Conservation (phyloP, 2,329 filamentous ascomycete genomes). For the Ophiostoma himal-ulmi region DNA sequence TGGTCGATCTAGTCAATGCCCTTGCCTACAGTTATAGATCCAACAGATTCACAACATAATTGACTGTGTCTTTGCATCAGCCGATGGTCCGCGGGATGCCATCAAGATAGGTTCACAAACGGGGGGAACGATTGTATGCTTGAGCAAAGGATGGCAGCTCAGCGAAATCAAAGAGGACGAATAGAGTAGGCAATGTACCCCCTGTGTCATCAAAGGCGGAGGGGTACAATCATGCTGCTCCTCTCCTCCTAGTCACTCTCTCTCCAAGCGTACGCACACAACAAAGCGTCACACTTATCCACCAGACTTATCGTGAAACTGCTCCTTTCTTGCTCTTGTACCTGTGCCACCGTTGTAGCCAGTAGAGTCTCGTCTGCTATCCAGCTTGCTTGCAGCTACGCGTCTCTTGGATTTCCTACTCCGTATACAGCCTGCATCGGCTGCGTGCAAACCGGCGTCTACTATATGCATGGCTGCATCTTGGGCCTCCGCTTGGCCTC, state of each 20-base stretch:
- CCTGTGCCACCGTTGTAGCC: not conserved
- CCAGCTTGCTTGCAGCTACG: not conserved
- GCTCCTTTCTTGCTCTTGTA: not conserved
- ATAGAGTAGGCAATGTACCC: not conserved
- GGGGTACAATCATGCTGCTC: not conserved
- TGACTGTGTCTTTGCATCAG: not conserved
- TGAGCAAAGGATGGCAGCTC: too few relatives aligned
- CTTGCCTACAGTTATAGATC: not conserved
- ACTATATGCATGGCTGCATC: not conserved
- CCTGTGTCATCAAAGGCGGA: not conserved
- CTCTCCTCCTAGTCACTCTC: too few relatives aligned
- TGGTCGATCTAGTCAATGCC: not conserved
- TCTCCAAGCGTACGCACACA: not conserved
- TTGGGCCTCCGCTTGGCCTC: not conserved
- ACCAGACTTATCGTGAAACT: constrained; percentile 3
- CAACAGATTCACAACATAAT: not conserved
- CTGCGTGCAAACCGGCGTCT: not conserved
- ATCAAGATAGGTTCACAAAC: too few relatives aligned
- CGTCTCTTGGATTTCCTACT: not conserved
- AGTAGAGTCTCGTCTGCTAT: not conserved
- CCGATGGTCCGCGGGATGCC: not conserved
- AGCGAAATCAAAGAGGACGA: not conserved
- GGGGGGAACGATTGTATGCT: too few relatives aligned
- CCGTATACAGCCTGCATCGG: not conserved
- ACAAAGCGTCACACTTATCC: not conserved